Evolutionary conservation across 768 basidiomycete species (phyloP).

Genomic region (Dentipellis fragilis): DNA sequence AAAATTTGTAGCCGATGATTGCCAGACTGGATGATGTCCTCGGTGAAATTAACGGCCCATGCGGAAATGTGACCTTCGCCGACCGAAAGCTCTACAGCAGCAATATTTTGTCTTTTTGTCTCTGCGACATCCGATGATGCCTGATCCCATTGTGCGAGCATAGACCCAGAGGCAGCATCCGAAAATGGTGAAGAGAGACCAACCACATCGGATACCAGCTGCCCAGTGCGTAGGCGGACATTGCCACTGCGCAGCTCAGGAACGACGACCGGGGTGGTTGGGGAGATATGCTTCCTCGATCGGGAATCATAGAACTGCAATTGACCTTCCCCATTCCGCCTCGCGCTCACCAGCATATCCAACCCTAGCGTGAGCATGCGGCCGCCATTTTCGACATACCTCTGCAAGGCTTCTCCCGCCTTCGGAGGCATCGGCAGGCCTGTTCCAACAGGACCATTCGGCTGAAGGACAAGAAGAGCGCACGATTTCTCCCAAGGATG

Average conservation of each 20-base stretch:
- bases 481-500: constrained; percentile 76
- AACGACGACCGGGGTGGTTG: not conserved
- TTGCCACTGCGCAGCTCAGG: not conserved
- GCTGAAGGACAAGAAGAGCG: constrained; percentile 72
- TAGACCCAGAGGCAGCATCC: not conserved
- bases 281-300: constrained; percentile 19
- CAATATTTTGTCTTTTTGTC: not conserved
- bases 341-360: constrained; percentile 14
- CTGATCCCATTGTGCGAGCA: not conserved
- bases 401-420: constrained; percentile 37
- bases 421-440: constrained; percentile 23
- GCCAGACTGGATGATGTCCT: not conserved
- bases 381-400: constrained; percentile 62
- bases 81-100: not conserved
- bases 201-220: not conserved
- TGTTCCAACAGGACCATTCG: constrained; percentile 30
- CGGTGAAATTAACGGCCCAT: not conserved
- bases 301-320: constrained; percentile 25
- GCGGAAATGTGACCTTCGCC: not conserved
- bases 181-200: not conserved
- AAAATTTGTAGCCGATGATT: not conserved
- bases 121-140: not conserved
- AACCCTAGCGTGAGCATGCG: constrained; percentile 59
- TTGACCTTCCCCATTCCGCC: constrained; percentile 23
- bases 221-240: not conserved